Percentiles rank a stretch among this genome's conserved stretches.
These are phyloP conservation scores for Arthrobotrys entomopaga DNA, from an alignment of 2,329 filamentous ascomycete species.

Conservation along the genomic window DNA sequence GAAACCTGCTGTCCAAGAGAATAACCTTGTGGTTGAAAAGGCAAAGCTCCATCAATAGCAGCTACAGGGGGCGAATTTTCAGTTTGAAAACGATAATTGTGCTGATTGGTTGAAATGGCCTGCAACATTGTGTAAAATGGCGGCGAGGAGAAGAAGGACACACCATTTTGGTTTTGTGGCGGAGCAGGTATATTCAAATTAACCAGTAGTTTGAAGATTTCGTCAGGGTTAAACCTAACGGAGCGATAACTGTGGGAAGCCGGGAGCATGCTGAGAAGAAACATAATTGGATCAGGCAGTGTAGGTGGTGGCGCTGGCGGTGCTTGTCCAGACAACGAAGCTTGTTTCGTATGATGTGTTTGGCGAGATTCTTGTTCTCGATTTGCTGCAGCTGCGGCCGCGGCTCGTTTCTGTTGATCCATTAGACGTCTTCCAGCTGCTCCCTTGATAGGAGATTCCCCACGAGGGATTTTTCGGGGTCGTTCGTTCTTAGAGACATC, in stretches of 20 bases:
- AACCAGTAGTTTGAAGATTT: conserved; percentile 78
- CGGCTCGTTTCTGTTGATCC: conserved; percentile 71
- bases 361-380: conserved; percentile 53
- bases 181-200: conserved; percentile 71
- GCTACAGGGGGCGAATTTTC: background rate
- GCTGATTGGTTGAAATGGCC: conserved; percentile 44
- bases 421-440: conserved; percentile 86
- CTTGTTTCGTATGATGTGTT: conserved; percentile 42
- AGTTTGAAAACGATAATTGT: conserved; percentile 10
- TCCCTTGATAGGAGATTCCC: conserved; percentile 92
- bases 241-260: conserved; percentile 76
- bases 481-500: conserved; percentile 69
- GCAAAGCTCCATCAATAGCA: background rate
- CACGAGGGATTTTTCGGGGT: conserved; percentile 85
- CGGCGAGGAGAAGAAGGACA: conserved; percentile 50
- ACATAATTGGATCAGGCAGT: conserved; percentile 75
- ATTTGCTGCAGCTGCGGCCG: conserved; percentile 68
- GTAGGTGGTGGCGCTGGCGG: conserved; percentile 66
- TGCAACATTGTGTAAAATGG: conserved; percentile 41
- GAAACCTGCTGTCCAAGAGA: conserved; percentile 6
- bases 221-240: conserved; percentile 74
- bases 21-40: conserved; percentile 38
- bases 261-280: conserved; percentile 77
- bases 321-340: conserved; percentile 52
- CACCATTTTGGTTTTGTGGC: conserved; percentile 50